Base-by-base conservation (phyloP, 176 grass and related monocot species). In the Aegilops speltoides region DNA sequence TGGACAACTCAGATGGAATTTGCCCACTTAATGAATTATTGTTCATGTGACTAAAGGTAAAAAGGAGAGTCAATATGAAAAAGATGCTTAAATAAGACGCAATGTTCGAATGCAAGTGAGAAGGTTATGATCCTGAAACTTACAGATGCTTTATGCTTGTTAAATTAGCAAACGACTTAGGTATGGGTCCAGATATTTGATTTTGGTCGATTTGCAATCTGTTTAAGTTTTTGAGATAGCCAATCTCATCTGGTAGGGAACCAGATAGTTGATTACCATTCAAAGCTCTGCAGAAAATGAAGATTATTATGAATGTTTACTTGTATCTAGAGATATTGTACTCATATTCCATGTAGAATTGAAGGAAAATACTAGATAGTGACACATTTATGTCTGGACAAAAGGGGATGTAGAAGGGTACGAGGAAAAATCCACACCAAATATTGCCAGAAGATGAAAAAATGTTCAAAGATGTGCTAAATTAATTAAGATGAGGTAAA, bases 1-100 rank as follows among this genome's bases (percentile, higher is more conserved):
- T 81, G 26, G 82, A 98, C 50, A 98, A 54, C 68, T 98, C 97
- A 64, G 60, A 68, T 50, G 97, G 97, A 68, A 98, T 94, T 93
- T 93, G 87, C 60, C 97, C 94, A 82, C 97, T 98, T 79, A 98
- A 85, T 77, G 97, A 98, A 68, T 98, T 98, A 54, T 98, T 98
- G 87, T 98, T 98, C 97, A 98, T 96, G 83, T 98, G 94, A 46
- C 97, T 98, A 26, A 89, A 71, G 59, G 2, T 77, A 62, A 82
- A 82, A 69, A 76, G 11, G n/a, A 90, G 41, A 65, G 22, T 60
- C 61, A 88, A 70, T 57, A 74, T 83, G 70, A 83, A 12, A 80
- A 84, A 5, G 29, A 64, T 68, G 11, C 4, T 78, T 57, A 83
- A 86, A 73, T 60, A 22, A 74, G 57, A 83, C 78, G 38, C 28